Evolutionary conservation across 352 stramenopile genomes (phyloP).

Genomic region (Globisporangium orthogonon): DNA sequence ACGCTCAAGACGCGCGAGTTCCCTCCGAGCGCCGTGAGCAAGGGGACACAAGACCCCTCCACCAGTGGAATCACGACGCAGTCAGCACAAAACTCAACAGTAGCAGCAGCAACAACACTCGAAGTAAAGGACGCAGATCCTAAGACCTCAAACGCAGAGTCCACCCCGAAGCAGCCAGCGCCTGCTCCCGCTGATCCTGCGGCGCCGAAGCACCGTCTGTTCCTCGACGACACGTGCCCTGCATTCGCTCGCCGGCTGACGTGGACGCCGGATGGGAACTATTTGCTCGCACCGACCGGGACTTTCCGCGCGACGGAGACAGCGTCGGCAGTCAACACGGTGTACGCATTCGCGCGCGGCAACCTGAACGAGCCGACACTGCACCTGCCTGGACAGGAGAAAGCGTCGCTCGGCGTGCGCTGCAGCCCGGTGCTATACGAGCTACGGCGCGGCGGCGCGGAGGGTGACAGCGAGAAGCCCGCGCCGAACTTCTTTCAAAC

Average conservation of each 20-base stretch:
- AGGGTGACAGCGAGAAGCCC: background rate
- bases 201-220: constrained; percentile 78
- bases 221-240: constrained; percentile 92
- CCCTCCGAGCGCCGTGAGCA: constrained; percentile 4
- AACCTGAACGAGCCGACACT: constrained; percentile 89
- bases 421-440: constrained; percentile 92
- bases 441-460: constrained; percentile 27
- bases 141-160: background rate
- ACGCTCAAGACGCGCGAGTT: constrained; percentile 79
- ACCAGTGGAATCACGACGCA: background rate
- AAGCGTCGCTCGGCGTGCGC: constrained; percentile 90
- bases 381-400: constrained; percentile 90
- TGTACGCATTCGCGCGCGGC: constrained; percentile 93
- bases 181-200: constrained; percentile 3
- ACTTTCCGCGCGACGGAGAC: constrained; percentile 48
- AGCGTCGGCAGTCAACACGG: constrained; percentile 60
- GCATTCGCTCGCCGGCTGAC: constrained; percentile 91
- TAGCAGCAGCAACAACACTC: constrained; percentile 1
- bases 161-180: constrained; percentile 4
- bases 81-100: background rate
- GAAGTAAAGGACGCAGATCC: constrained; percentile 11
- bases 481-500: constrained; percentile 75
- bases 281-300: constrained; percentile 86
- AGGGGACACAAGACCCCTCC: background rate
- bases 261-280: constrained; percentile 92